Evolutionary conservation across 805 yeast genomes (phyloP).

Genomic region (Lipomyces yamanashiensis): DNA sequence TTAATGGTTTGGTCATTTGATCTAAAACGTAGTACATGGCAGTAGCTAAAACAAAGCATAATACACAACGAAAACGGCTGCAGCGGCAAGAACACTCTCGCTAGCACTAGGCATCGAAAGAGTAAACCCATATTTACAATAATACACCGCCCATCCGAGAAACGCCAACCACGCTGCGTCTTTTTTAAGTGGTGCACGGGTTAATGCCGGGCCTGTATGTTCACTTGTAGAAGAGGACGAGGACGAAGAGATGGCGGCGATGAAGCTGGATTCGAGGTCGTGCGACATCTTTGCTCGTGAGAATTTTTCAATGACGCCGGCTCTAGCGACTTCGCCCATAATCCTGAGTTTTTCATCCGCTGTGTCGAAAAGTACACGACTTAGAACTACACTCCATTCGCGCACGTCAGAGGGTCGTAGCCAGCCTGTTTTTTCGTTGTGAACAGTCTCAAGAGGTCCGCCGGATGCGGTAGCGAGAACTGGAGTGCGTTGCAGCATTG

Average conservation of each 20-base stretch:
- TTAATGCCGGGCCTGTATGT: slow-evolving; percentile 13
- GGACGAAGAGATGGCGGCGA: slow-evolving; percentile 1
- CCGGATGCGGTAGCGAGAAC: slow-evolving; percentile 88
- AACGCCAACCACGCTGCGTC: slow-evolving; percentile 26
- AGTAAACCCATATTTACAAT: slow-evolving; percentile 31
- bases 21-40: neutral
- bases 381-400: slow-evolving; percentile 47
- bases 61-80: slow-evolving; percentile 24
- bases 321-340: slow-evolving; percentile 45
- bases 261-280: slow-evolving; percentile 16
- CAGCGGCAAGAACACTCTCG: slow-evolving; percentile 15
- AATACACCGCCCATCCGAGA: slow-evolving; percentile 28
- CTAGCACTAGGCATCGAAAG: slow-evolving; percentile 15
- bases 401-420: slow-evolving; percentile 42
- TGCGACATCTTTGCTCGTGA: slow-evolving; percentile 38
- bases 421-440: slow-evolving; percentile 48
- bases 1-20: neutral
- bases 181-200: slow-evolving; percentile 10
- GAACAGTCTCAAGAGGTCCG: slow-evolving; percentile 87
- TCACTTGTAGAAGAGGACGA: neutral
- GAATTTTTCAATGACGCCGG: slow-evolving; percentile 44
- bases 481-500: slow-evolving; percentile 82
- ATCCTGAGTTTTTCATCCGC: slow-evolving; percentile 33
- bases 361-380: slow-evolving; percentile 39
- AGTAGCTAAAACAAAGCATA: slow-evolving; percentile 20